phyloP scores from a whole-genome alignment of 805 yeast species.

The Lachancea meyersii region DNA sequence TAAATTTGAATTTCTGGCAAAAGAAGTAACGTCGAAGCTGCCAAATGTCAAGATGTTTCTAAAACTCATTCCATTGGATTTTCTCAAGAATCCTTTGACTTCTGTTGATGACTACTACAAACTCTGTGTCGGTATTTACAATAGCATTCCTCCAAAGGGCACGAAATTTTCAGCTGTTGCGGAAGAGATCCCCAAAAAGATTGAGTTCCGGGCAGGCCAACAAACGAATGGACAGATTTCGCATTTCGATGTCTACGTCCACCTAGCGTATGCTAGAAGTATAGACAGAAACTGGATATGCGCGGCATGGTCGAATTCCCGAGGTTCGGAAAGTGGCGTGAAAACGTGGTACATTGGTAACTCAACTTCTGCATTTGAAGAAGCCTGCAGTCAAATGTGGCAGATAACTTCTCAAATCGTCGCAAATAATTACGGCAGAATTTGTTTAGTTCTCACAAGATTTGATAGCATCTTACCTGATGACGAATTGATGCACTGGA shows the following conservation, averaged over 20 bases:
- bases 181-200: constrained; percentile 37
- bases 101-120: constrained; percentile 33
- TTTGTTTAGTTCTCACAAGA: constrained; percentile 60
- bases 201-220: constrained; percentile 40
- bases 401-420: constrained; percentile 45
- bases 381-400: constrained; percentile 64
- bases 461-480: constrained; percentile 71
- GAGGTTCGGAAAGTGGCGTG: constrained; percentile 55
- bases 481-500: constrained; percentile 77
- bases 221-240: constrained; percentile 30
- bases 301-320: constrained; percentile 86
- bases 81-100: constrained; percentile 33
- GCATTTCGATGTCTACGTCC: constrained; percentile 63
- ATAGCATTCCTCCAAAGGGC: constrained; percentile 37
- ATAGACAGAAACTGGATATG: constrained; percentile 77
- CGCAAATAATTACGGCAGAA: constrained; percentile 41
- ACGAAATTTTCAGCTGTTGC: constrained; percentile 36
- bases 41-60: constrained; percentile 27
- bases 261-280: constrained; percentile 79
- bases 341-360: constrained; percentile 56
- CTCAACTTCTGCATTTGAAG: constrained; percentile 39
- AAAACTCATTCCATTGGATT: constrained; percentile 40
- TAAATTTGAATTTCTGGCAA: constrained; percentile 43
- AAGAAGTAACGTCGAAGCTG: constrained; percentile 27
- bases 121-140: constrained; percentile 51